phyloP scores from a whole-genome alignment of 140 eudicot species.

The Oenanthe javanica region DNA sequence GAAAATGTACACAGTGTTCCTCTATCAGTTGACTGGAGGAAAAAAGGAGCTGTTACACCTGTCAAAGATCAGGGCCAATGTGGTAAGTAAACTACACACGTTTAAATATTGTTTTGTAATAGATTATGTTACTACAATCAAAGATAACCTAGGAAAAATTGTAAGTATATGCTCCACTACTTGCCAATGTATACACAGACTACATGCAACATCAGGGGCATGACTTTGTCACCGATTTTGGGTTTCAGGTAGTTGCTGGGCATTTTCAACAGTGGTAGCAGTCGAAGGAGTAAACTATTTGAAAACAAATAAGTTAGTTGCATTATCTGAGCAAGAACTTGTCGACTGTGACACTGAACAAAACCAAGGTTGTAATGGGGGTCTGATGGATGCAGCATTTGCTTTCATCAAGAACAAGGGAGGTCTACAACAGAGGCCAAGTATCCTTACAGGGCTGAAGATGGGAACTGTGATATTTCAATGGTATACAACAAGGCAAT shows the following conservation, averaged over 20 bases:
- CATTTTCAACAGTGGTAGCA: conserved; percentile 66
- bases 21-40: conserved; percentile 80
- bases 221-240: neutral
- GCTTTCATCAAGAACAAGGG: conserved; percentile 46
- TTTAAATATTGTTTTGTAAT: too few relatives aligned
- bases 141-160: neutral
- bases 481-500: neutral
- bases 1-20: conserved; percentile 46
- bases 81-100: conserved; percentile 31
- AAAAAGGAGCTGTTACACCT: conserved; percentile 79
- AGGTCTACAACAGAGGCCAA: conserved; percentile 55
- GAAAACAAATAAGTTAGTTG: conserved; percentile 46
- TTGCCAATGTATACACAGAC: neutral
- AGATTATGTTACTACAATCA: neutral
- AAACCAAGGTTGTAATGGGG: conserved; percentile 75
- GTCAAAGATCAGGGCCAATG: conserved; percentile 76
- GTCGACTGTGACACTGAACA: conserved; percentile 54
- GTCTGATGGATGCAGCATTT: conserved; percentile 69
- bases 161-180: too few relatives aligned
- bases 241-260: conserved; percentile 75
- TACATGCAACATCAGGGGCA: neutral
- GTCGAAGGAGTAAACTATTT: conserved; percentile 72
- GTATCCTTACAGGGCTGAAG: conserved; percentile 60
- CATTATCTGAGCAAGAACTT: conserved; percentile 80
- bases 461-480: conserved; percentile 35